A percentile compares a stretch with the other conserved stretches of the same genome.
phyloP scores from a whole-genome alignment of 2,329 filamentous ascomycete genomes.

The Exophiala spinifera region DNA sequence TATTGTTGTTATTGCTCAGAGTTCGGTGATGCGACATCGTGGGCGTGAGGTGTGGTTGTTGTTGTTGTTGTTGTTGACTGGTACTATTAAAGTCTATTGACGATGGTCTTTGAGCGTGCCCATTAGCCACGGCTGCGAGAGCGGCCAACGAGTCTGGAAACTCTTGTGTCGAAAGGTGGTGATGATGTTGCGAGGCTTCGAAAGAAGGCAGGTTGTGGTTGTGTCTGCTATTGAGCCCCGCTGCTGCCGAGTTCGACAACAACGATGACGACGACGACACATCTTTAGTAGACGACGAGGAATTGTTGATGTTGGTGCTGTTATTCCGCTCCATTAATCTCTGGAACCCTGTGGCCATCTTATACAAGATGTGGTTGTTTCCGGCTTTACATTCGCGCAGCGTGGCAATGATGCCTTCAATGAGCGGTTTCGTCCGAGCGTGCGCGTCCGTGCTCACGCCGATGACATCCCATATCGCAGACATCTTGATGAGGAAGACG shows the following conservation, averaged over 20 bases:
- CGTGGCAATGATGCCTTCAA: constrained; percentile 24
- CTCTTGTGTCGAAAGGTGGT: neutral
- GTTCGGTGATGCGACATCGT: neutral
- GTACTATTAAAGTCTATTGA: neutral
- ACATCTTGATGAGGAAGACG: constrained; percentile 45
- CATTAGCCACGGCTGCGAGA: neutral
- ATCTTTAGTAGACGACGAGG: no score
- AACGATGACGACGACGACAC: no score
- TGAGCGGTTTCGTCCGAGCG: constrained; percentile 25
- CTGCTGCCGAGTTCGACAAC: no score
- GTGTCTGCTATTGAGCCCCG: no score
- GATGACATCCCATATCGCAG: constrained; percentile 25
- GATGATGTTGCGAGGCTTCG: neutral
- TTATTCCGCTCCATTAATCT: constrained; percentile 22
- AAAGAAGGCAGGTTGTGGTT: no score
- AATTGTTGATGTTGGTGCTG: neutral
- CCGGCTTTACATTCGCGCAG: constrained; percentile 24
- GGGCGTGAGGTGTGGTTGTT: neutral
- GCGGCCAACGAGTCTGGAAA: neutral
- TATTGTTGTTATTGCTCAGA: neutral
- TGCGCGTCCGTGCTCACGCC: constrained; percentile 27
- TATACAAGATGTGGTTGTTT: constrained; percentile 26
- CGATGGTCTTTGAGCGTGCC: neutral
- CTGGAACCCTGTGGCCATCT: constrained; percentile 29
- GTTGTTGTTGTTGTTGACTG: no score